Percentiles rank a stretch among this genome's conserved stretches.
phyloP scores from a whole-genome alignment of 129 eudicot species.

The Centella asiatica region DNA sequence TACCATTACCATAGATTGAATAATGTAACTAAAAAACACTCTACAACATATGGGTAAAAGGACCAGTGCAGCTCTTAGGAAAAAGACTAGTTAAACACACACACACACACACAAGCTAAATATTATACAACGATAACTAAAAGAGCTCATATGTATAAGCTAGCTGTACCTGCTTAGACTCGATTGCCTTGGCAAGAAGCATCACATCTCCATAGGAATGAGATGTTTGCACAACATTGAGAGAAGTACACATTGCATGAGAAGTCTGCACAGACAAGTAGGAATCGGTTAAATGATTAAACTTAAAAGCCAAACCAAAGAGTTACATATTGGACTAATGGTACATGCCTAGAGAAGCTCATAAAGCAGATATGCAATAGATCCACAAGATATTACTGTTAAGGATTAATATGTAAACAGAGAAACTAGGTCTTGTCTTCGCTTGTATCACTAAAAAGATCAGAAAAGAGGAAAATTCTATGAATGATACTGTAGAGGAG shows the following conservation, averaged over 20 bases:
- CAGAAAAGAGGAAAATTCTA: too few species aligned
- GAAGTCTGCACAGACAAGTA: conserved; percentile 50
- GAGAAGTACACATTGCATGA: conserved; percentile 58
- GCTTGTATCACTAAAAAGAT: too few species aligned
- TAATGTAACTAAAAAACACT: too few species aligned
- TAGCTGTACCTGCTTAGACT: conserved; percentile 51
- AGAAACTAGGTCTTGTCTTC: too few species aligned
- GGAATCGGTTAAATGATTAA: neutral
- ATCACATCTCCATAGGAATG: conserved; percentile 72
- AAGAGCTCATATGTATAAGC: neutral
- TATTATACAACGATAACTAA: neutral
- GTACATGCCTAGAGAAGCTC: neutral
- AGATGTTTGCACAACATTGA: conserved; percentile 78
- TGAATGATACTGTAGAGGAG: neutral
- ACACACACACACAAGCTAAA: too few species aligned
- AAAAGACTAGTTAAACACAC: too few species aligned
- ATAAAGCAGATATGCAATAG: too few species aligned
- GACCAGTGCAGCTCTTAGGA: too few species aligned
- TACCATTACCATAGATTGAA: too few species aligned
- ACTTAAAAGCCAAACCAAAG: neutral
- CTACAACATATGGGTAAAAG: too few species aligned
- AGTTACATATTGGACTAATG: neutral
- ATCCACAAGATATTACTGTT: neutral
- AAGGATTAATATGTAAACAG: neutral
- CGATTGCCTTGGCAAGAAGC: conserved; percentile 62